Base-by-base conservation (phyloP, 345 rosid genomes). In the Mangifera indica region DNA sequence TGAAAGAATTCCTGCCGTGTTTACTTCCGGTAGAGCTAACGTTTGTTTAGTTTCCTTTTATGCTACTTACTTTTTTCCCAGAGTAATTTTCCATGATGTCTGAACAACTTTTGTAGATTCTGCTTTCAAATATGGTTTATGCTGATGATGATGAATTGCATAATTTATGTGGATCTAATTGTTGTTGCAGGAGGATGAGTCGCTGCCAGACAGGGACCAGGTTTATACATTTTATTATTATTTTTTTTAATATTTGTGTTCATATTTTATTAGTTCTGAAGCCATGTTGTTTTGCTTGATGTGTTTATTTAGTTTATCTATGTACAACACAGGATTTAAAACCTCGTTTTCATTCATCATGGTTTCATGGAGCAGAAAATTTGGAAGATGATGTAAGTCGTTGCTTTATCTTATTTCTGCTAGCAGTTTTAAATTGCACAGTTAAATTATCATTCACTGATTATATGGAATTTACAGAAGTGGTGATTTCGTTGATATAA, bases 191-290 rank as follows among this genome's bases (percentile, higher is more conserved):
- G 99, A 93, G 67, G 98, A 96, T 61, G 97, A 77, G 75, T 96
- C 98, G 83, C 90, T 89, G 67, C 98, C 99, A 75, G 99, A 96
- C 82, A 81, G 98, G 63, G 97, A 93, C 65, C 99, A 96, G 98
- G 99, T 96, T 75, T 82, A 61, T 60, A 76, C 53, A 58, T 11
- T 60, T n/a, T n/a, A n/a, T n/a, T n/a, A n/a, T n/a, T 77, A 55
- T 12, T 6, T 55, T 72, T 52, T 44, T 63, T 64, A 8, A 15
- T 2, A 2, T 2, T 25, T 66, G 3, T 60, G 68, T 68, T 66
- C 58, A 20, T 67, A 14, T 15, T 40, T 63, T 53, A 4, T 12
- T 14, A 8, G 21, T 73, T 45, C 45, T 68, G 32, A 37, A 63
- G 29, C 40, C 37, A 2, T 45, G 44, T 14, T 45, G 13, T 48